These are phyloP conservation scores for Heterotrichella gracilis DNA, from an alignment of 352 stramenopile species.

Conservation along the genomic window DNA sequence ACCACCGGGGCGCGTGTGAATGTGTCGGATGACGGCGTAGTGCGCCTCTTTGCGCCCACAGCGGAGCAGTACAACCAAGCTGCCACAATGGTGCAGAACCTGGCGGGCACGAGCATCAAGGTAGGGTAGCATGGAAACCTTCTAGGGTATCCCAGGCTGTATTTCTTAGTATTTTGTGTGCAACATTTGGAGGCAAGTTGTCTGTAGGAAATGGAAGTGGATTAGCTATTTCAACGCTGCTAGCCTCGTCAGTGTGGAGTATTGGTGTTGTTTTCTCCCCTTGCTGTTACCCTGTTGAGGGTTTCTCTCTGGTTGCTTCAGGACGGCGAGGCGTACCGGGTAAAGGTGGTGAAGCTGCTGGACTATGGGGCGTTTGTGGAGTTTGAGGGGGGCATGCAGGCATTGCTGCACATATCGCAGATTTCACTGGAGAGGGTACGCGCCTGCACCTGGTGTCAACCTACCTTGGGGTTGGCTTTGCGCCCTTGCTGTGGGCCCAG, in stretches of 20 bases:
- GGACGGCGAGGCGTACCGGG: slow-evolving; percentile 48
- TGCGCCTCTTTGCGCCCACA: no score
- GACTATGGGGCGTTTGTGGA: slow-evolving; percentile 68
- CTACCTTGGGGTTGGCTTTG: no score
- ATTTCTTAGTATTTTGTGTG: slow-evolving; percentile 38
- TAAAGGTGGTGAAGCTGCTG: slow-evolving; percentile 55
- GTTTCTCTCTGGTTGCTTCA: no score
- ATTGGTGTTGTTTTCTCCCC: slow-evolving; percentile 30
- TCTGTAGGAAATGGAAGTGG: slow-evolving; percentile 28
- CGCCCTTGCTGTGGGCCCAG: no score
- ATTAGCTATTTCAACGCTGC: background rate
- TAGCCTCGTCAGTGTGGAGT: background rate
- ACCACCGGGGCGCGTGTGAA: no score
- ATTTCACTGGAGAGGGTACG: no score
- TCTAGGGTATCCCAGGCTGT: slow-evolving; percentile 32
- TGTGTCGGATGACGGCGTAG: no score
- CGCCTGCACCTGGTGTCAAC: no score
- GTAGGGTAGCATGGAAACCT: slow-evolving; percentile 29
- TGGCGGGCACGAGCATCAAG: no score
- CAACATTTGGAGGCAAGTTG: slow-evolving; percentile 36
- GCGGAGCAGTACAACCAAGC: no score
- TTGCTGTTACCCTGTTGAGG: no score
- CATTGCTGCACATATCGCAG: slow-evolving; percentile 68
- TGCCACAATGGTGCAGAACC: no score
- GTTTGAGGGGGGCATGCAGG: slow-evolving; percentile 38